Percentiles rank a stretch among this genome's conserved stretches.
phyloP scores from a whole-genome alignment of 139 green algal genomes.

The Chlamydomonas sphaeroides region DNA sequence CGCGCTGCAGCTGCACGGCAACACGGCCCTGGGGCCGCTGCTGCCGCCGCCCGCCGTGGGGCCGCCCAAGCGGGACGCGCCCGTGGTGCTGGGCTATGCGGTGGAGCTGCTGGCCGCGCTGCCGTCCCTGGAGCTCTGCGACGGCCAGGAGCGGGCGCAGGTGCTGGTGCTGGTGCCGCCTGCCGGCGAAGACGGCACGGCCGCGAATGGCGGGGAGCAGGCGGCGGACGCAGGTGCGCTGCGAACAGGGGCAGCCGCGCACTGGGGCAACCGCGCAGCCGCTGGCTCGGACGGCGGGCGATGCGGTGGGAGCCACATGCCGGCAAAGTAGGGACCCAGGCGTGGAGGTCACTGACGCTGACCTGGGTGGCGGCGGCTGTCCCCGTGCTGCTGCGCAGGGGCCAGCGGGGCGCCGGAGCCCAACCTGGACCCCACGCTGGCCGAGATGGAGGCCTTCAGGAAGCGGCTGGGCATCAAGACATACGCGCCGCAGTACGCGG shows the following conservation, averaged over 20 bases:
- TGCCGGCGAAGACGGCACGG: not conserved
- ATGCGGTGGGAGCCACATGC: too few relatives aligned
- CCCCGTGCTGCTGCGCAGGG: too few relatives aligned
- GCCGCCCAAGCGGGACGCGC: not conserved
- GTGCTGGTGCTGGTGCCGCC: conserved; percentile 8
- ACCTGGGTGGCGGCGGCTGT: too few relatives aligned
- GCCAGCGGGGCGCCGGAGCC: too few relatives aligned
- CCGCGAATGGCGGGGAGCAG: not conserved
- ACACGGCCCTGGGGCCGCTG: not conserved
- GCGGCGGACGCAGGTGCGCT: not conserved
- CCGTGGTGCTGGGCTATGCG: not conserved
- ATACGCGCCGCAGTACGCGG: conserved; percentile 30
- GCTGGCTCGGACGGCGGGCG: too few relatives aligned
- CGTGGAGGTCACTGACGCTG: too few relatives aligned
- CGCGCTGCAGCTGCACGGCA: conserved; percentile 36
- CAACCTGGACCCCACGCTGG: conserved; percentile 40
- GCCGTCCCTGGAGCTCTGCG: conserved; percentile 27
- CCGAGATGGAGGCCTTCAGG: conserved; percentile 56
- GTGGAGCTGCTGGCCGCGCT: conserved; percentile 16
- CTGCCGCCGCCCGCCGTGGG: too few relatives aligned
- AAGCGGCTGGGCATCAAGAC: conserved; percentile 43
- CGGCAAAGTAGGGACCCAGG: too few relatives aligned
- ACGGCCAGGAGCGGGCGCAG: conserved; percentile 28
- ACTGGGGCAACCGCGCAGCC: too few relatives aligned
- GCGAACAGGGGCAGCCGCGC: not conserved